phyloP scores from a whole-genome alignment of 345 rosid species.

The Geranium brycei region DNA sequence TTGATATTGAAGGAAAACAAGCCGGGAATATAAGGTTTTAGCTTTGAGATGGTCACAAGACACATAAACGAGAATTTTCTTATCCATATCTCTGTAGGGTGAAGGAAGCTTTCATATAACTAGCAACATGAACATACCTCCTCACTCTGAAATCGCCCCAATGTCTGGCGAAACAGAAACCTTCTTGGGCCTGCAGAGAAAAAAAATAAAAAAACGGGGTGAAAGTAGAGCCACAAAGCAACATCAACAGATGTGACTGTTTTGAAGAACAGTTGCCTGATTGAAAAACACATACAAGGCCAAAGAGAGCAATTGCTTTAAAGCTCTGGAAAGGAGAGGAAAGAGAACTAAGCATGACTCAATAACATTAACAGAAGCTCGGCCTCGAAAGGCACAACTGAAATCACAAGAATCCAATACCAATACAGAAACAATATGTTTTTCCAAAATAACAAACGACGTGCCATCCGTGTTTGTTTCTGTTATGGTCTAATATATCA shows the following conservation, averaged over 20 bases:
- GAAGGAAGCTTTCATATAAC: background rate
- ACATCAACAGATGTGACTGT: background rate
- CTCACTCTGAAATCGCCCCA: constrained; percentile 77
- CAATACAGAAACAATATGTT: background rate
- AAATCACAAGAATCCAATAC: background rate
- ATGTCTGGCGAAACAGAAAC: constrained; percentile 58
- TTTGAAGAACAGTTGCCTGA: background rate
- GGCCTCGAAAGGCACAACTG: background rate
- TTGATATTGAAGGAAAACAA: background rate
- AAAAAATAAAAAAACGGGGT: constrained; percentile 10
- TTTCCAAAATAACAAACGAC: too few relatives aligned
- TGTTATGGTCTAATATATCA: too few relatives aligned
- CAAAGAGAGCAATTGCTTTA: background rate
- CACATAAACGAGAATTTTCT: background rate
- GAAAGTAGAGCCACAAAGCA: constrained; percentile 4
- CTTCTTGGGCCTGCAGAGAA: constrained; percentile 67
- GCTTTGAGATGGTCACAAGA: constrained; percentile 3
- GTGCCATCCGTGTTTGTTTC: too few relatives aligned
- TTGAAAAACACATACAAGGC: background rate
- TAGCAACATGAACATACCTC: constrained; percentile 47
- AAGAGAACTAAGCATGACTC: background rate
- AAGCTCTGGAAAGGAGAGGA: background rate
- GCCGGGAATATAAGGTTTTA: constrained; percentile 2
- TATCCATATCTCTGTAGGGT: background rate
- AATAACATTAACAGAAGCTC: background rate